phyloP scores from a whole-genome alignment of 1,284 basidiomycete species.

The Puccinia coronata region DNA sequence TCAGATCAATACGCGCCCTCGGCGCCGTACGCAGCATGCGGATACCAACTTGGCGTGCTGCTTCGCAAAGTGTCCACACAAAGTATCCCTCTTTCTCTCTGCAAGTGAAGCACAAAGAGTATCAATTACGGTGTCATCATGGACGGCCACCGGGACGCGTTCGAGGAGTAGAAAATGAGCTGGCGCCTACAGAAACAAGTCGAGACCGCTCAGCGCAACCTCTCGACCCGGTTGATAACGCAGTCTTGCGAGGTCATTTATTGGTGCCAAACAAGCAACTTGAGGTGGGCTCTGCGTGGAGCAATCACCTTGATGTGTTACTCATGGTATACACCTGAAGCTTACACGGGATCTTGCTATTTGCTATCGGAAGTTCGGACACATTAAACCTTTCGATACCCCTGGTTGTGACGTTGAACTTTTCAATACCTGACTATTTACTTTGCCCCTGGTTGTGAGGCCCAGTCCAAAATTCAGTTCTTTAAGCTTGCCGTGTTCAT shows the following conservation, averaged over 20 bases:
- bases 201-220: neutral
- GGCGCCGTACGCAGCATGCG: neutral
- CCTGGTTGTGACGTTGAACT: neutral
- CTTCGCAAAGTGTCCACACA: neutral
- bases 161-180: neutral
- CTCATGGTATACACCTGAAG: neutral
- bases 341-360: neutral
- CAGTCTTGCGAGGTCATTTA: neutral
- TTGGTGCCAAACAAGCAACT: neutral
- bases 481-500: too few relatives aligned
- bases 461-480: neutral
- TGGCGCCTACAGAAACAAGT: too few relatives aligned
- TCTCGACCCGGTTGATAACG: slow-evolving; percentile 1
- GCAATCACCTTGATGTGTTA: neutral
- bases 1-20: neutral
- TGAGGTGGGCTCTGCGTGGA: neutral
- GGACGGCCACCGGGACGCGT: slow-evolving; percentile 23
- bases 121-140: neutral
- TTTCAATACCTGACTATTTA: neutral
- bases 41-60: slow-evolving; percentile 9
- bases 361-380: neutral
- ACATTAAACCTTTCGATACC: neutral
- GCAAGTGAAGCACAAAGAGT: neutral
- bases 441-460: neutral
- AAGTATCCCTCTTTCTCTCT: slow-evolving; percentile 5